phyloP scores from a whole-genome alignment of 331 rosid genomes.

The Dryas integrifolia region DNA sequence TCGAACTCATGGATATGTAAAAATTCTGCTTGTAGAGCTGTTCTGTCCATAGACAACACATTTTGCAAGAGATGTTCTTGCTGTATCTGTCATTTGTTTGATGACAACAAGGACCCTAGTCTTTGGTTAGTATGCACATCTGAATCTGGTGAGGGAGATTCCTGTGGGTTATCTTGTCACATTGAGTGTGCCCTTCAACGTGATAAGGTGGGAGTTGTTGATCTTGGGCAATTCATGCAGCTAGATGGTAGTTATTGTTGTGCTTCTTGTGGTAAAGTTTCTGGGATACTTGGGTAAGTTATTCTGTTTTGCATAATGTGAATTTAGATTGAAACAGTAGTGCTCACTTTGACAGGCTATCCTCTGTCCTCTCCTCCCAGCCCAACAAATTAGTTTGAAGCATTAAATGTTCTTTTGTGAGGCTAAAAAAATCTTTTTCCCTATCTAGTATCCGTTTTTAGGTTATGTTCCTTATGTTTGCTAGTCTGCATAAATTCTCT shows the following conservation, averaged over 20 bases:
- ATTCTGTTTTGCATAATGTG: constrained; percentile 29
- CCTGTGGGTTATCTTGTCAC: constrained; percentile 94
- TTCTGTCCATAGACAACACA: constrained; percentile 79
- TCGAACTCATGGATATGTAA: constrained; percentile 87
- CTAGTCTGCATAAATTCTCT: background rate
- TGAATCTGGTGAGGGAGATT: constrained; percentile 74
- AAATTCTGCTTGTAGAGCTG: constrained; percentile 96
- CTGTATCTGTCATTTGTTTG: constrained; percentile 92
- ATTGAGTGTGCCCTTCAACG: constrained; percentile 92
- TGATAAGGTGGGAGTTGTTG: constrained; percentile 92
- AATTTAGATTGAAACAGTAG: background rate
- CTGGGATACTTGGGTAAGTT: constrained; percentile 93
- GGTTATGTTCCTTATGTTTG: background rate
- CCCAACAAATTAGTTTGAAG: background rate
- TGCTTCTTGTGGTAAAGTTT: constrained; percentile 96
- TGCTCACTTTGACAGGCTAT: constrained; percentile 1
- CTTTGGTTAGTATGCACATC: constrained; percentile 95
- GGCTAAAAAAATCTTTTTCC: background rate
- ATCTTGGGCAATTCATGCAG: constrained; percentile 98
- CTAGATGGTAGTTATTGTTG: constrained; percentile 98
- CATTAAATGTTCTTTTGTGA: background rate
- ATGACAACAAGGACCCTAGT: constrained; percentile 99
- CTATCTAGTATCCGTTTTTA: background rate
- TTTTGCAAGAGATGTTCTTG: constrained; percentile 99
- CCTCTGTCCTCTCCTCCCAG: background rate